Percentiles rank a stretch among this genome's conserved stretches.
Conservation (phyloP, 768 basidiomycete species). For the Suillus brevipes region DNA sequence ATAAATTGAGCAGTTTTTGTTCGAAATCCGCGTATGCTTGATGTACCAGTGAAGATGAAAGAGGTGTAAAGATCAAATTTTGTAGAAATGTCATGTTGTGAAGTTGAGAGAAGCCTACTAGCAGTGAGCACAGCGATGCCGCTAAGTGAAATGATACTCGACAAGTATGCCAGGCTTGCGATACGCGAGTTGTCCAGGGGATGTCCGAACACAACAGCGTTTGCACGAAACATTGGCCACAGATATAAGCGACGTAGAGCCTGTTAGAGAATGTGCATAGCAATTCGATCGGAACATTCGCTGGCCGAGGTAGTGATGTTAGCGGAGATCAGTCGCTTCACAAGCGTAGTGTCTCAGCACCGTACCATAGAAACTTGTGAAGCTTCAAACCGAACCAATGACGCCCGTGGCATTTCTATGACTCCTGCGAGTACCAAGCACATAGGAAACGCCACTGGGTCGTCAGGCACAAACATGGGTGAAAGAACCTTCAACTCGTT, state of each 20-base stretch:
- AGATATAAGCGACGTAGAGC: neutral
- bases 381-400: neutral
- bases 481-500: neutral
- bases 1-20: neutral
- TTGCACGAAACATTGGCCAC: neutral
- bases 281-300: neutral
- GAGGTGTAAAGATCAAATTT: neutral
- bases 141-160: neutral
- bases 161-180: neutral
- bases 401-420: neutral
- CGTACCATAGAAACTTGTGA: neutral
- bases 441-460: neutral
- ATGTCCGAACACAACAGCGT: neutral
- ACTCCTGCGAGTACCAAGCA: neutral
- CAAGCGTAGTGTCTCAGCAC: neutral
- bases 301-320: neutral
- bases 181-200: neutral
- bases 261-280: neutral
- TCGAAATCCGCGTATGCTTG: neutral
- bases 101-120: neutral
- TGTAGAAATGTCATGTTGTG: neutral
- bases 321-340: neutral
- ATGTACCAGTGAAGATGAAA: neutral
- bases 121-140: neutral
- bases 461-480: neutral